Conservation (phyloP, 2,329 filamentous ascomycete genomes). For the Colletotrichum noveboracense region DNA sequence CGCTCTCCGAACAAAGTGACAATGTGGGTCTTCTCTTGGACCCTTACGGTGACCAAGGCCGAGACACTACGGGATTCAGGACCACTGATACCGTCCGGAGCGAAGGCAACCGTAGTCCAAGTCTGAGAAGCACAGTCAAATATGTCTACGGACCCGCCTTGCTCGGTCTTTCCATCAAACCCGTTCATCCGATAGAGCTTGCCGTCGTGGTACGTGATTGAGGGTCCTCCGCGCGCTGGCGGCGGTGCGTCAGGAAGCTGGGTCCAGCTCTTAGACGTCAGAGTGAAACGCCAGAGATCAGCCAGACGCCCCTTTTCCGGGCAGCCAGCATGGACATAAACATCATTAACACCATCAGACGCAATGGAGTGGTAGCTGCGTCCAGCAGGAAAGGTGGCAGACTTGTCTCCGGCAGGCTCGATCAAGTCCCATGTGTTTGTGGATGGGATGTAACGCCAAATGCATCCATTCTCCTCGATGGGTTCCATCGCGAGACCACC, state of each 20-base stretch:
- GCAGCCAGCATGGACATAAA: constrained; percentile 69
- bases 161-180: constrained; percentile 65
- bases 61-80: constrained; percentile 37
- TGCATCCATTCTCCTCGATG: constrained; percentile 59
- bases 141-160: constrained; percentile 63
- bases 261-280: constrained; percentile 52
- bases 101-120: constrained; percentile 31
- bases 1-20: constrained; percentile 45
- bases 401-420: constrained; percentile 37
- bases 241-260: constrained; percentile 57
- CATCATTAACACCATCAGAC: constrained; percentile 40
- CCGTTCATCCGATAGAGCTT: constrained; percentile 67
- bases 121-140: constrained; percentile 26
- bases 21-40: constrained; percentile 29
- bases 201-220: constrained; percentile 39
- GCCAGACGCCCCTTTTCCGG: constrained; percentile 58
- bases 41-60: constrained; percentile 28
- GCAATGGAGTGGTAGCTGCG: constrained; percentile 63
- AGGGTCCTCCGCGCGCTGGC: constrained; percentile 59
- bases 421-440: constrained; percentile 50
- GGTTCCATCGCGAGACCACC: constrained; percentile 65
- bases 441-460: constrained; percentile 59
- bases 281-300: constrained; percentile 66
- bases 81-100: constrained; percentile 30
- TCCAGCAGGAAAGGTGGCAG: constrained; percentile 41